Conservation (phyloP, 83 land plant species). For the Diphasiastrum complanatum region DNA sequence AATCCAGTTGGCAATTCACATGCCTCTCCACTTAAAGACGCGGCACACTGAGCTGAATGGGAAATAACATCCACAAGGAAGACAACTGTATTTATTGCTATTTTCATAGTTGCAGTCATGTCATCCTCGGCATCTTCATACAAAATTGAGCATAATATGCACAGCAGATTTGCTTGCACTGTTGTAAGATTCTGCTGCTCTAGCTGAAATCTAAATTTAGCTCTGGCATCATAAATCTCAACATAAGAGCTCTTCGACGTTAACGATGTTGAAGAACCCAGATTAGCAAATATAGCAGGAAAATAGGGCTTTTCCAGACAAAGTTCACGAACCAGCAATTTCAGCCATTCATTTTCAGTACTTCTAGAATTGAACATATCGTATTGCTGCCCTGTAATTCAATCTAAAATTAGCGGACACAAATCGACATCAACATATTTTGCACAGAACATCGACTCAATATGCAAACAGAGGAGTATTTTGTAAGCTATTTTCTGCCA, state of each 20-base stretch:
- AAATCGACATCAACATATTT: no score
- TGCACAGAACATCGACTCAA: no score
- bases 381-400: no score
- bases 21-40: slow-evolving; percentile 17
- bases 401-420: no score
- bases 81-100: slow-evolving; percentile 30
- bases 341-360: slow-evolving; percentile 47
- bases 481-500: no score
- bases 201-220: no score
- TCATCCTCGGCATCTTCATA: slow-evolving; percentile 34
- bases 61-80: slow-evolving; percentile 34
- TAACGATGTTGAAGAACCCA: slow-evolving; percentile 19
- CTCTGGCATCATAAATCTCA: no score
- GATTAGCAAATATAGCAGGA: slow-evolving; percentile 28
- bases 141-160: slow-evolving; percentile 32
- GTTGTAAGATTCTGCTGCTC: background rate
- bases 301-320: slow-evolving; percentile 46
- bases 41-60: slow-evolving; percentile 24
- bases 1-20: slow-evolving; percentile 40
- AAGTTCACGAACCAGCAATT: slow-evolving; percentile 46
- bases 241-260: no score
- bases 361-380: background rate
- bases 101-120: background rate
- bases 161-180: slow-evolving; percentile 45
- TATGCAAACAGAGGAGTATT: no score